Evolutionary conservation across 371 early-diverging fungal genomes (phyloP), one percentile per base, ranked within the genome.

Genomic region (Thermomucor indicae-seudaticae): DNA sequence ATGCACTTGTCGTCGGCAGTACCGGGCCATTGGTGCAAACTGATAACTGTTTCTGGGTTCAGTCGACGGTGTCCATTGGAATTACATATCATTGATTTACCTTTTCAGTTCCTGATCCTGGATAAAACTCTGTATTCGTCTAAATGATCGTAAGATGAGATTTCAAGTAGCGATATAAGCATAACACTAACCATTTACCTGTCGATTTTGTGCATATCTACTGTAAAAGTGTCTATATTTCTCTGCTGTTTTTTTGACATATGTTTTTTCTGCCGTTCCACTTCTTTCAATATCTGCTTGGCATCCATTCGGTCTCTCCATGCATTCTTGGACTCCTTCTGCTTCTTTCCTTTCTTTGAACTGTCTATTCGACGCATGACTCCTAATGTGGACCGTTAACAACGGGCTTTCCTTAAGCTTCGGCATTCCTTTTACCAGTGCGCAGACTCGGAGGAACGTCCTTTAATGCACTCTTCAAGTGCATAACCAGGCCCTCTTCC

Each of bases 11-110:
- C 75, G 74, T 24, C 80, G 64, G 32, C 72, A 43, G 10, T 58
- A 43, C n/a, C 65, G 72, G 8, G 64, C 48, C 83, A 82, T 80
- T n/a, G 83, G 83, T 0, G 64, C 59, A 42, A 82, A 57, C 43
- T 79, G 72, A 29, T 60, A 65, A 37, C 72, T 66, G 42, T 45
- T 17, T 16, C 10, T 45, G n/a, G 35, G 2, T 22, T 17, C 32
- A 43, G 29, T 4, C 24, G 11, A 16, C 24, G 41, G 20, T 17
- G 11, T 16, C 37, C 27, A 14, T 1, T 19, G 14, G 27, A 8
- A 16, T 10, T 31, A 3, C 3, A 34, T 51, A n/a, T 31, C n/a
- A n/a, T n/a, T n/a, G n/a, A 19, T n/a, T 50, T 56, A 64, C 64
- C 62, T 64, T 23, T 60, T 53, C 19, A 75, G 62, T 2, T 61